phyloP scores from a whole-genome alignment of 805 yeast species.

The Brettanomyces custersianus region DNA sequence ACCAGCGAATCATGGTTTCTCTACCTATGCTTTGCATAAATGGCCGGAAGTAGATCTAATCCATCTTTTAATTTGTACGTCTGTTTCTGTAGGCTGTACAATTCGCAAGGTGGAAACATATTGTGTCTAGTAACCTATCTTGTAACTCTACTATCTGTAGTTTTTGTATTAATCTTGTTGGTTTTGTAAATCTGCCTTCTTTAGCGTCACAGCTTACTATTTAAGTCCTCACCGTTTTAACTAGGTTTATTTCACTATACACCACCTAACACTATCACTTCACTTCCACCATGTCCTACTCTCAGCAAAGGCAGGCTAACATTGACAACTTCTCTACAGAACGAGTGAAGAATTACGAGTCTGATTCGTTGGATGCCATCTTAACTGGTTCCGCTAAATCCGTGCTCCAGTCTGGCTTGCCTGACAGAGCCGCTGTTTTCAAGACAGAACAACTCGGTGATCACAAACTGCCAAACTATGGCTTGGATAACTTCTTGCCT shows the following conservation, averaged over 20 bases:
- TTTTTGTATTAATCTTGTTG: too few relatives aligned
- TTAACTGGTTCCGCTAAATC: constrained; percentile 4
- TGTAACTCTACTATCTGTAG: too few relatives aligned
- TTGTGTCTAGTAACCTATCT: too few relatives aligned
- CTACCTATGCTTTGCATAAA: constrained; percentile 29
- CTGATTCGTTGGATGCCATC: constrained; percentile 5
- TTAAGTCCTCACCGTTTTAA: too few relatives aligned
- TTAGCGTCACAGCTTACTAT: too few relatives aligned
- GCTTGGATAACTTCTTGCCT: constrained; percentile 1
- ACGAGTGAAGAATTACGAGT: constrained; percentile 6
- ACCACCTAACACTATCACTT: too few relatives aligned
- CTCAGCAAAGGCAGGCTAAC: constrained; percentile 9
- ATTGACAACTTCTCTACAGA: constrained; percentile 4
- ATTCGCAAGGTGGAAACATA: constrained; percentile 27
- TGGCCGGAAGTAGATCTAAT: constrained; percentile 31
- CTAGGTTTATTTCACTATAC: too few relatives aligned
- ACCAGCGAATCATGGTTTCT: constrained; percentile 29
- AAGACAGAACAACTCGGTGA: constrained; percentile 2
- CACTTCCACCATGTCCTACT: constrained; percentile 2
- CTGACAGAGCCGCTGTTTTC: constrained; percentile 2
- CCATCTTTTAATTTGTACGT: constrained; percentile 22
- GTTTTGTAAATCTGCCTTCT: too few relatives aligned
- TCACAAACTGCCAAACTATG: constrained; percentile 1
- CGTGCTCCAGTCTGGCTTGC: constrained; percentile 7
- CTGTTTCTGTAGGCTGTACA: constrained; percentile 9